Evolutionary conservation across 2,329 filamentous ascomycete species (phyloP).

Genomic region (Colletotrichum tanaceti): DNA sequence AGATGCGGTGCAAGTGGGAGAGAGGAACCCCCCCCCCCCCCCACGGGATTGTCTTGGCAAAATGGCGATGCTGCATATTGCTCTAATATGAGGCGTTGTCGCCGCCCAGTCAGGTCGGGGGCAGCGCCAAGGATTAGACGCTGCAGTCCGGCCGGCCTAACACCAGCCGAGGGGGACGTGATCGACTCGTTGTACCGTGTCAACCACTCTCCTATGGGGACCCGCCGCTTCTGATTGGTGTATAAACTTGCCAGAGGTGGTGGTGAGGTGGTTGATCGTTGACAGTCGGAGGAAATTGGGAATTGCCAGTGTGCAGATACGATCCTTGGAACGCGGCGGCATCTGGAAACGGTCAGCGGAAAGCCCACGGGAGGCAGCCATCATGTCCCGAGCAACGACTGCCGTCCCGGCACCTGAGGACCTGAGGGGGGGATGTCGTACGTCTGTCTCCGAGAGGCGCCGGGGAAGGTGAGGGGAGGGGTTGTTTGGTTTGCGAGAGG

Average conservation of each 20-base stretch:
- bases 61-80: conserved; percentile 34
- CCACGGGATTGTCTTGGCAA: conserved; percentile 22
- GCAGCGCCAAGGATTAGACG: conserved; percentile 18
- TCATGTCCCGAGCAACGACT: conserved; percentile 6
- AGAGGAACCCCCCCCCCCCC: background rate
- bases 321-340: background rate
- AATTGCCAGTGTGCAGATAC: background rate
- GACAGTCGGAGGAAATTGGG: background rate
- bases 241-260: conserved; percentile 18
- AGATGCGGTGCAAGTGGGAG: background rate
- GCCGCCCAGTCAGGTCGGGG: conserved; percentile 13
- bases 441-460: background rate
- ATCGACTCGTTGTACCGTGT: background rate
- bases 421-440: background rate
- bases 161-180: conserved; percentile 15
- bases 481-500: background rate
- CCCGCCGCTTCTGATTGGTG: conserved; percentile 28
- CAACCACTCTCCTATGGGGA: background rate
- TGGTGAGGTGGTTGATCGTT: background rate
- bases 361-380: background rate
- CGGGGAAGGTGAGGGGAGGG: too few relatives aligned
- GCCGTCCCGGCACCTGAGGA: conserved; percentile 14
- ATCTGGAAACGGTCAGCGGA: conserved; percentile 1
- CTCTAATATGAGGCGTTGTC: conserved; percentile 11
- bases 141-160: conserved; percentile 19